These are phyloP conservation scores for Metschnikowia lochheadii DNA, from an alignment of 805 yeast species.

Conservation along the genomic window DNA sequence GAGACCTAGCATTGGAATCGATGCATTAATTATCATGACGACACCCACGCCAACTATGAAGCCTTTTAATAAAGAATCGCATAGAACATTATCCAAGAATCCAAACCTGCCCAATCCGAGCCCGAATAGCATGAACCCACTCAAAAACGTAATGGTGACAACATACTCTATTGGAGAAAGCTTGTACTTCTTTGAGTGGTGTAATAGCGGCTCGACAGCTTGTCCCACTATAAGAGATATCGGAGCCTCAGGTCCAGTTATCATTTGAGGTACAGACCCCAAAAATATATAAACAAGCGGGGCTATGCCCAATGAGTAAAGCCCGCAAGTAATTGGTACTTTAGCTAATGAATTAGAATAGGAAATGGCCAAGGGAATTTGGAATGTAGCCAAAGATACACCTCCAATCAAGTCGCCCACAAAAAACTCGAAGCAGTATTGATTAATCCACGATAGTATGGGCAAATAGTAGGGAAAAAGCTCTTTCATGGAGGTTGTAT, in stretches of 20 bases:
- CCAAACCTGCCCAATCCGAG: slow-evolving; percentile 27
- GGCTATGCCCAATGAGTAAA: slow-evolving; percentile 35
- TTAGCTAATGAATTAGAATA: slow-evolving; percentile 41
- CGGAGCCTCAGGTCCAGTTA: slow-evolving; percentile 46
- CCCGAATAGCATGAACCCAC: slow-evolving; percentile 53
- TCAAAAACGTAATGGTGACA: slow-evolving; percentile 53
- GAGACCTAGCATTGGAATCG: slow-evolving; percentile 70
- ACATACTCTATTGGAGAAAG: slow-evolving; percentile 28
- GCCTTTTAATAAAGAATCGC: slow-evolving; percentile 39
- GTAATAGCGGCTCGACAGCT: slow-evolving; percentile 41
- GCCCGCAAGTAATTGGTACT: slow-evolving; percentile 39
- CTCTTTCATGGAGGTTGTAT: slow-evolving; percentile 6
- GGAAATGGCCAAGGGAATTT: slow-evolving; percentile 70
- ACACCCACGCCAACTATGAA: slow-evolving; percentile 43
- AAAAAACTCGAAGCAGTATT: slow-evolving; percentile 40
- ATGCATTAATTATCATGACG: slow-evolving; percentile 55
- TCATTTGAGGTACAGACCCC: slow-evolving; percentile 46
- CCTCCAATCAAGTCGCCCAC: slow-evolving; percentile 77
- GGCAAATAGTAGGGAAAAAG: slow-evolving; percentile 63
- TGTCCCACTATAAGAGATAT: slow-evolving; percentile 44
- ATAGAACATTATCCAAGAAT: slow-evolving; percentile 37
- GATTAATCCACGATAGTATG: slow-evolving; percentile 60
- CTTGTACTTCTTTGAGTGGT: slow-evolving; percentile 28
- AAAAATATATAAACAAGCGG: slow-evolving; percentile 39
- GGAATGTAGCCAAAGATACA: slow-evolving; percentile 81